phyloP scores from a whole-genome alignment of 1,284 basidiomycete species.

The Phaffia rhodozyma region DNA sequence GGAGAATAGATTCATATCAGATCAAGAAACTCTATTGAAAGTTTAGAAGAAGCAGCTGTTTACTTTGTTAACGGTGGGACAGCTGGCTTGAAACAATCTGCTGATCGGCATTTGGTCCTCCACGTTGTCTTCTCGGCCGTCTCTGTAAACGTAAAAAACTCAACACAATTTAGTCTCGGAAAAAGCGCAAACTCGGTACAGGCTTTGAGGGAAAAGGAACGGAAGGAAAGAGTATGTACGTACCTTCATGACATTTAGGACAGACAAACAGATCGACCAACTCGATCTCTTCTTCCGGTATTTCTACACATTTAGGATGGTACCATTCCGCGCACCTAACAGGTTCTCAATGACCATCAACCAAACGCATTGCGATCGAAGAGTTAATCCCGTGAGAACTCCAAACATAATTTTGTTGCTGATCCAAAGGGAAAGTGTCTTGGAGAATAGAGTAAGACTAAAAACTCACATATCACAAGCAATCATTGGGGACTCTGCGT shows the following conservation, averaged over 20 bases:
- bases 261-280: constrained; percentile 78
- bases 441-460: too few relatives aligned
- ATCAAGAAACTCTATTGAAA: not conserved
- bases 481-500: constrained; percentile 73
- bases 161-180: not conserved
- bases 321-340: constrained; percentile 78
- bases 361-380: not conserved
- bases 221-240: constrained; percentile 29
- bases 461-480: constrained; percentile 65
- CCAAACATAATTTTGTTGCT: constrained; percentile 4
- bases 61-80: constrained; percentile 70
- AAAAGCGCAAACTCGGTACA: not conserved
- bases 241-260: constrained; percentile 58
- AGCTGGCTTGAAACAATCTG: constrained; percentile 56
- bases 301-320: constrained; percentile 63
- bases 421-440: too few relatives aligned
- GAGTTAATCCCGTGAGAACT: not conserved
- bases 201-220: not conserved
- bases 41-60: not conserved
- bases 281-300: constrained; percentile 62
- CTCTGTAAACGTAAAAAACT: constrained; percentile 36
- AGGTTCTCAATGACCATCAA: not conserved
- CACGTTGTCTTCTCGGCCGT: constrained; percentile 58
- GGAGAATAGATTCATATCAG: not conserved
- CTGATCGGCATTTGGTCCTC: constrained; percentile 50